Conservation (phyloP, 805 yeast genomes). For the Blastobotrys robertii region DNA sequence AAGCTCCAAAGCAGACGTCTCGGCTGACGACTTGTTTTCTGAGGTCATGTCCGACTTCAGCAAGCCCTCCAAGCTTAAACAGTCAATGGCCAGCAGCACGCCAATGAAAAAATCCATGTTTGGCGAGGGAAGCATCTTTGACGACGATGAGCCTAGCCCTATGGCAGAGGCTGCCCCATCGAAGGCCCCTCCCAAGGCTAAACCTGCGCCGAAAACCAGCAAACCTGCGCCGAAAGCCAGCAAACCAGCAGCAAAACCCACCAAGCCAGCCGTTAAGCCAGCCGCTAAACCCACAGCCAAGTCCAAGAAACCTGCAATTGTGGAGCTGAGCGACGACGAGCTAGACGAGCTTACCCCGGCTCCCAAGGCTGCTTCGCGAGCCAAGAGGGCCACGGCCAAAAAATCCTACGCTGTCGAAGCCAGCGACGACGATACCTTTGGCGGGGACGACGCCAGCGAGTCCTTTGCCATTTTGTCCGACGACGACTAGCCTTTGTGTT, state of each 20-base stretch:
- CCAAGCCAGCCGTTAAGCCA: conserved; percentile 22
- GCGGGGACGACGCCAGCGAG: conserved; percentile 5
- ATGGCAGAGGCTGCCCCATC: not conserved
- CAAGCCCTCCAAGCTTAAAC: not conserved
- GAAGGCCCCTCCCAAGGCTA: no score
- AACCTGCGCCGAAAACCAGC: conserved; percentile 1
- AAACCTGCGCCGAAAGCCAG: conserved; percentile 4
- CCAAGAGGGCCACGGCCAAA: conserved; percentile 17
- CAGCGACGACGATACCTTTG: conserved; percentile 12
- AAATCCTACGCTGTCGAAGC: conserved; percentile 8
- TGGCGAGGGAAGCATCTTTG: conserved; percentile 15
- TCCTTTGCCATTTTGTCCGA: conserved; percentile 2
- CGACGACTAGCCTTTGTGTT: not conserved
- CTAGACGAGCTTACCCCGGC: conserved; percentile 7
- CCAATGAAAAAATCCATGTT: conserved; percentile 19
- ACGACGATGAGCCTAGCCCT: conserved; percentile 5
- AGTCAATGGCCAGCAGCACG: not conserved
- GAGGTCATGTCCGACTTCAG: no score
- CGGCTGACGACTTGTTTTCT: no score
- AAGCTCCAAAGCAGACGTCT: not conserved
- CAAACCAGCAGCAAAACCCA: conserved; percentile 15
- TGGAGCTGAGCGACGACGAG: conserved; percentile 4
- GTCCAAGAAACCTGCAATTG: conserved; percentile 6
- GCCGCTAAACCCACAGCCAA: conserved; percentile 19
- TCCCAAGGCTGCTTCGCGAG: conserved; percentile 11